Evolutionary conservation across 108 stramenopile species (phyloP), one percentile per base, ranked within the genome.

Genomic region (Pseudonitzschia multistriata): DNA sequence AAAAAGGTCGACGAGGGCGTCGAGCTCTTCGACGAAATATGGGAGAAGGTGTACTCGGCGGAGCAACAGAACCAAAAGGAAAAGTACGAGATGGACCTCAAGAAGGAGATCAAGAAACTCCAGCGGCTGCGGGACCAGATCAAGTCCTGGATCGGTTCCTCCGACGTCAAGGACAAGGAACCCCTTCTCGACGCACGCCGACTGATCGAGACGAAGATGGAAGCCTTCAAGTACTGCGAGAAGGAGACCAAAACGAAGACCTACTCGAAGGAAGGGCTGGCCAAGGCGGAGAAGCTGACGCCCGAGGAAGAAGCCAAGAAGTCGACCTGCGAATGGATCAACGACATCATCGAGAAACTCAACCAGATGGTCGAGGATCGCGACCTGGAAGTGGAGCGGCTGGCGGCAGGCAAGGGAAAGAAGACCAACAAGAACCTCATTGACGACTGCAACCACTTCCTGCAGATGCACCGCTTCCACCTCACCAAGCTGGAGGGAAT

Each of bases 91-190:
- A 83, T 84, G 55, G 98, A 99, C 74, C 85, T 99, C 66, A 99
- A 99, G 74, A 99, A 99, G 73, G 99, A 99, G 84, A 98, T 99
- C 68, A 99, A 99, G 80, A 98, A 99, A 72, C 83, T 99, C 29
- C 99, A 99, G 83, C 86, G 93, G 60, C 82, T 95, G 48, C 88
- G 99, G 29, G 99, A 99, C 73, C 96, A 98, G 71, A 97, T 99
- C 81, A 99, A 99, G 75, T 94, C 94, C 8, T 99, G 99, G 99
- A 92, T 97, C 54, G 77, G 83, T 36, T 88, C 88, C 49, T 80
- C 86, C 39, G 99, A 99, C n/a, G 96, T 99, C 61, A 97, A 97
- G 70, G 96, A 99, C 74, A 99, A 99, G 81, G 92, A 89, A 48
- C 69, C 80, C 0, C 79, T 98, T 8, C 35, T 96, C 25, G 89